Conservation (phyloP, 805 yeast genomes). For the Vanderwaltozyma polyspora region DNA sequence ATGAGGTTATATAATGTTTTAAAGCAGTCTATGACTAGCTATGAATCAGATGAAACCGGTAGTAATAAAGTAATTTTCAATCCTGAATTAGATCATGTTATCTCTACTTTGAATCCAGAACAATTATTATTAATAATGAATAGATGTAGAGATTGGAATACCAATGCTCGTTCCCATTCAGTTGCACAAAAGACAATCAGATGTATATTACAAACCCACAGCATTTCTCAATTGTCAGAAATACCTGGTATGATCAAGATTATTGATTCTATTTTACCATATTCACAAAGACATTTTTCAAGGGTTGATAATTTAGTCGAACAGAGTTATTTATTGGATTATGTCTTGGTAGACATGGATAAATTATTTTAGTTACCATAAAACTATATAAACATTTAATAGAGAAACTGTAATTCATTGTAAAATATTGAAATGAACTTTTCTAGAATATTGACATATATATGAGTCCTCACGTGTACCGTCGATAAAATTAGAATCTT, state of each 20-base stretch:
- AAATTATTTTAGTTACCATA: constrained; percentile 22
- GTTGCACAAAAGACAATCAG: constrained; percentile 70
- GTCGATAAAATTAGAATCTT: no score
- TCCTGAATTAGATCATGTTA: constrained; percentile 49
- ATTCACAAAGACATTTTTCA: constrained; percentile 72
- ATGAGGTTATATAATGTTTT: constrained; percentile 75
- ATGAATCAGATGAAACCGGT: constrained; percentile 27
- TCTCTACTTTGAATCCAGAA: constrained; percentile 45
- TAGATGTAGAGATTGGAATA: constrained; percentile 90
- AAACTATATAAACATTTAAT: no score
- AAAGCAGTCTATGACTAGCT: constrained; percentile 43
- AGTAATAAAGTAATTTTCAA: constrained; percentile 19
- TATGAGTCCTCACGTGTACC: no score
- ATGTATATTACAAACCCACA: constrained; percentile 47
- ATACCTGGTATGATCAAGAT: constrained; percentile 57
- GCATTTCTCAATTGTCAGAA: constrained; percentile 45
- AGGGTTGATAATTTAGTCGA: constrained; percentile 74
- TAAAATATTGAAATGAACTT: no score
- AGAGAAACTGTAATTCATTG: no score
- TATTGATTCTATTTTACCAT: constrained; percentile 73
- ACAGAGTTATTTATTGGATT: constrained; percentile 77
- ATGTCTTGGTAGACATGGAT: constrained; percentile 69
- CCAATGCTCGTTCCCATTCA: constrained; percentile 68
- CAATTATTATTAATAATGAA: constrained; percentile 52
- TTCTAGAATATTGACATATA: no score